These are phyloP conservation scores for Cutaneotrichosporon mucoides DNA, from an alignment of 1,284 basidiomycete species.

Conservation along the genomic window DNA sequence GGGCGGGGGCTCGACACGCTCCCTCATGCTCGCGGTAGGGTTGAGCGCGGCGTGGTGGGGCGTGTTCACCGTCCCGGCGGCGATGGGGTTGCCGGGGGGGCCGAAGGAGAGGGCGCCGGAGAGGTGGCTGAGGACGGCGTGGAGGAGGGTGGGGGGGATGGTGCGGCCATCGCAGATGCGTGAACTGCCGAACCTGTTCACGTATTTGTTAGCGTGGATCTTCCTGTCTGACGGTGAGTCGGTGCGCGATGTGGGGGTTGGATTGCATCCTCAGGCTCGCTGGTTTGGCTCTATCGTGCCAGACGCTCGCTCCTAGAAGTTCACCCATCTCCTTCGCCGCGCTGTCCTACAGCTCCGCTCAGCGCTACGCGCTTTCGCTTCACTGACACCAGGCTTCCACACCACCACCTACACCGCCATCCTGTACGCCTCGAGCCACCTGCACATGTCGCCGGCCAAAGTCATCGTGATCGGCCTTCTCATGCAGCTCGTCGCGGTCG, in stretches of 20 bases:
- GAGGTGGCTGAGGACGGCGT: constrained; percentile 28
- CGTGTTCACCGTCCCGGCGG: constrained; percentile 68
- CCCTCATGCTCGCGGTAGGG: constrained; percentile 71
- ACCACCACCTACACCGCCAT: constrained; percentile 45
- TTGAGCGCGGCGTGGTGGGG: constrained; percentile 82
- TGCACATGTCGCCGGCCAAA: constrained; percentile 50
- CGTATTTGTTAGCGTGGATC: constrained; percentile 84
- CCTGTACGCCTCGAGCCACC: constrained; percentile 45
- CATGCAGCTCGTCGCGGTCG: constrained; percentile 45
- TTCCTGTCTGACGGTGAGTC: constrained; percentile 75
- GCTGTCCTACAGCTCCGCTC: no score
- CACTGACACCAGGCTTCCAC: constrained; percentile 41
- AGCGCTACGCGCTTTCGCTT: no score
- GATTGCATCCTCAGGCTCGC: no score
- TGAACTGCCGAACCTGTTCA: constrained; percentile 74
- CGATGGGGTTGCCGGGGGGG: constrained; percentile 61
- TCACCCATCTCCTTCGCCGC: no score
- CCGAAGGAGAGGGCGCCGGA: constrained; percentile 14
- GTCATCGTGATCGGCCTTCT: constrained; percentile 50
- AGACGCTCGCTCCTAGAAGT: no score
- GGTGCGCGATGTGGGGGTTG: no score
- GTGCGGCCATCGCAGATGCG: constrained; percentile 64
- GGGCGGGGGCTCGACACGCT: constrained; percentile 65
- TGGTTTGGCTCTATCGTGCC: no score
- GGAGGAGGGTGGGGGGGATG: constrained; percentile 55